Evolutionary conservation across 2,329 filamentous ascomycete species (phyloP), one percentile per base, ranked within the genome.

Genomic region (Dothideomycetes sp.): DNA sequence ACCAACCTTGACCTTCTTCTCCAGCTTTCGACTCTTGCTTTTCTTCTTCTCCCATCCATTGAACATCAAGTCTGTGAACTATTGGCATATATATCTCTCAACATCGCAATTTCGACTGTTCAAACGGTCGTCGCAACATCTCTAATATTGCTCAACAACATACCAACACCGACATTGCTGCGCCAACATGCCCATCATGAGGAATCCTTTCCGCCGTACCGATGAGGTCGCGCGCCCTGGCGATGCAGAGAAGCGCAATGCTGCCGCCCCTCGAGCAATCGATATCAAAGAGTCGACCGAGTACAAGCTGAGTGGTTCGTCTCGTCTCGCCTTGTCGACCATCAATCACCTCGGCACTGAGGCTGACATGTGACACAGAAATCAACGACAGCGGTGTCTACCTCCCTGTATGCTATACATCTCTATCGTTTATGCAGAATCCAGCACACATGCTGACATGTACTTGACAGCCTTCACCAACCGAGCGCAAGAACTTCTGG

Each of bases 331-430:
- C 32, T 34, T 32, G 20, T 23, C 15, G 37, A 28, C 37, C 47
- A 13, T 40, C 23, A 41, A n/a, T n/a, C n/a, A n/a, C n/a, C n/a
- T n/a, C n/a, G n/a, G n/a, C n/a, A n/a, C n/a, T n/a, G n/a, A n/a
- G 49, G 31, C 35, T 49, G 30, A 40, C 41, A 37, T 34, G 31
- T 32, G 23, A 27, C 24, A 52, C 60, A 95, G 89, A 95, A 50
- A 91, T 96, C 61, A 93, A 94, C 59, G 88, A 94, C 64, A 93
- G 84, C 61, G 89, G 89, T 51, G 83, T 94, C 47, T 96, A 94
- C 65, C 76, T 96, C 51, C 89, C 89, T 53, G 86, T 91, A 78
- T 31, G 35, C 35, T 29, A 4, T 24, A 5, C 19, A 2, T 23
- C 35, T 23, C 19, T n/a, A n/a, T n/a, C n/a, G n/a, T n/a, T n/a